Base-by-base conservation (phyloP, 192 early-diverging fungal genomes). In the Rhizophagus clarus region DNA sequence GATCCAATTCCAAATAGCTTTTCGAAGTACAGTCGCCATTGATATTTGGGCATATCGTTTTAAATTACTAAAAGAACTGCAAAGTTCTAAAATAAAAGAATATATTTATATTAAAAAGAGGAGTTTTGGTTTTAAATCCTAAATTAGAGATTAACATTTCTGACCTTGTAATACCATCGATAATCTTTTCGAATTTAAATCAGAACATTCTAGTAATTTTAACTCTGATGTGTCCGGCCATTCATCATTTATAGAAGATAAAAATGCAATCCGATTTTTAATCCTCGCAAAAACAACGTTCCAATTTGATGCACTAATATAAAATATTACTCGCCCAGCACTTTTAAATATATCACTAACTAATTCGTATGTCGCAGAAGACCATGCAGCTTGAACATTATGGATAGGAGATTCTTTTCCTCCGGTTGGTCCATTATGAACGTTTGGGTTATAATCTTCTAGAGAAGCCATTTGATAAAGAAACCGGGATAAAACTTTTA, bases 1-100 rank as follows among this genome's bases (percentile, higher is more conserved):
- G 42, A 98, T 97, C 91, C 96, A 98, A 83, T 93, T 92, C 96
- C 96, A 97, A 76, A 98, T 95, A 5, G 90, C 91, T 42, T 92
- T 91, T 29, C 95, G 90, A 69, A 97, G 87, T 17, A 93, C 89
- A 12, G 92, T 86, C 0, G 94, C 93, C 80, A 93, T 84, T 28
- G 91, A 84, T 28, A 93, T 88, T 74, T 96, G 96, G 2, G 93
- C 90, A 8, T 88, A 82, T 17, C 88, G 85, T 76, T 92, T 93
- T 70, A 95, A 86, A 76, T 87, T 84, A 31, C 84, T 61, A 80
- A 91, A 91, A 5, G 84, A 82, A 22, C 82, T 79, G 24, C 86
- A 85, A 34, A 90, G 68, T 56, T 88, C 89, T 90, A 4, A 31
- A 45, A 66, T 56, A 70, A 79, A 14, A n/a, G 7, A 66, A 61